Percentiles rank a stretch among this genome's conserved stretches.
These are phyloP conservation scores for Fistulifera pelliculosa DNA, from an alignment of 108 stramenopile genomes.

Conservation along the genomic window DNA sequence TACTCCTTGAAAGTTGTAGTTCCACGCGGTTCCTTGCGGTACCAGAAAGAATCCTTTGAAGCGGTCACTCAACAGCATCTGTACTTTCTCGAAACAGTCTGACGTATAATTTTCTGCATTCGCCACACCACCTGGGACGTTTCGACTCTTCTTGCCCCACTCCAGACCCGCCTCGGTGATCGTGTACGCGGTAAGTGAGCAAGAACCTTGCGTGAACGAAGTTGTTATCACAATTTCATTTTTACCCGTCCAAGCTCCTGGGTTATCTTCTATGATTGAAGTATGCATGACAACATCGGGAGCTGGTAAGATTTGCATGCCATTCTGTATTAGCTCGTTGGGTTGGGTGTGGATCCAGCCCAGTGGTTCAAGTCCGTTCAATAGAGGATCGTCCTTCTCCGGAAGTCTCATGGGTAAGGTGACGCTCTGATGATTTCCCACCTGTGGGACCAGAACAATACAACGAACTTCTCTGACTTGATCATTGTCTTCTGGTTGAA, in stretches of 20 bases:
- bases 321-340: conserved; percentile 93
- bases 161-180: conserved; percentile 89
- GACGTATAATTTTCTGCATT: conserved; percentile 90
- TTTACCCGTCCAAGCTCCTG: conserved; percentile 83
- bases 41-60: conserved; percentile 99
- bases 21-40: conserved; percentile 92
- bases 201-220: conserved; percentile 96
- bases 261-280: conserved; percentile 78
- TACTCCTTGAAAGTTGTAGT: conserved; percentile 99
- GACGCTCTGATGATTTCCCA: conserved; percentile 94
- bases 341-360: conserved; percentile 99
- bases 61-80: conserved; percentile 95
- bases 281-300: conserved; percentile 89
- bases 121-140: conserved; percentile 77
- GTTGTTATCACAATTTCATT: conserved; percentile 93
- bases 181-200: conserved; percentile 94
- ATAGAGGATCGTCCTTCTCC: conserved; percentile 58
- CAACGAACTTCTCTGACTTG: conserved; percentile 95
- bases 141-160: conserved; percentile 94
- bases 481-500: conserved; percentile 92
- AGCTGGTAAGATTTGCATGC: conserved; percentile 82
- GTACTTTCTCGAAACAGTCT: conserved; percentile 94
- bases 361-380: conserved; percentile 93
- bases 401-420: conserved; percentile 92
- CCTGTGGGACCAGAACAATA: conserved; percentile 97